Evolutionary conservation across 2,329 filamentous ascomycete genomes (phyloP).

Genomic region (Trichoderma cornu-damae): DNA sequence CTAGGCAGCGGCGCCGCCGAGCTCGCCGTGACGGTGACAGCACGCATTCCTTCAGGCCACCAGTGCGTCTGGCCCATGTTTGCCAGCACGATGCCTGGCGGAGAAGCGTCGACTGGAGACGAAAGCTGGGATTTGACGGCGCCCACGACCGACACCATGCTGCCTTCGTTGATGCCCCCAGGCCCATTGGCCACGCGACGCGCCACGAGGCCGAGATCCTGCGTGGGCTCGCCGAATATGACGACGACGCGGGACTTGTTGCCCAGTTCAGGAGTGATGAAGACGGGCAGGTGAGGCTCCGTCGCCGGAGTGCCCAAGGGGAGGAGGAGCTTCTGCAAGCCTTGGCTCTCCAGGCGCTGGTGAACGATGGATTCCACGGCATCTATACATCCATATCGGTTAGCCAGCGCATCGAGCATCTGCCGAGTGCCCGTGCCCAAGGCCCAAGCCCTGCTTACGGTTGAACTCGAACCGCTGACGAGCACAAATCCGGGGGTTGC

Average conservation of each 20-base stretch:
- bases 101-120: conserved; percentile 30
- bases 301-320: conserved; percentile 47
- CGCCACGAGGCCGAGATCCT: conserved; percentile 71
- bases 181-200: conserved; percentile 59
- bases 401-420: too few relatives aligned
- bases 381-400: conserved; percentile 39
- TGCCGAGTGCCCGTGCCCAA: too few relatives aligned
- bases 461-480: conserved; percentile 71
- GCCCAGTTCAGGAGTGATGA: conserved; percentile 48
- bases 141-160: conserved; percentile 58
- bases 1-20: conserved; percentile 55
- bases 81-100: conserved; percentile 64
- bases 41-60: conserved; percentile 58
- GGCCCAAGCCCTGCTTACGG: conserved; percentile 49
- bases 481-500: conserved; percentile 71
- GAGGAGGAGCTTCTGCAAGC: conserved; percentile 56
- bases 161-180: conserved; percentile 66
- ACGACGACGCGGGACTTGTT: conserved; percentile 61
- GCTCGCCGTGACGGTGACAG: conserved; percentile 57
- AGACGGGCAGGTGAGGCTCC: conserved; percentile 63
- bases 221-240: conserved; percentile 64
- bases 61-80: conserved; percentile 76
- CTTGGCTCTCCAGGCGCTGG: conserved; percentile 55
- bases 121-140: conserved; percentile 37
- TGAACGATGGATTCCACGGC: conserved; percentile 58